Evolutionary conservation across 2,329 filamentous ascomycete genomes (phyloP).

Genomic region (Penicillium sp.): DNA sequence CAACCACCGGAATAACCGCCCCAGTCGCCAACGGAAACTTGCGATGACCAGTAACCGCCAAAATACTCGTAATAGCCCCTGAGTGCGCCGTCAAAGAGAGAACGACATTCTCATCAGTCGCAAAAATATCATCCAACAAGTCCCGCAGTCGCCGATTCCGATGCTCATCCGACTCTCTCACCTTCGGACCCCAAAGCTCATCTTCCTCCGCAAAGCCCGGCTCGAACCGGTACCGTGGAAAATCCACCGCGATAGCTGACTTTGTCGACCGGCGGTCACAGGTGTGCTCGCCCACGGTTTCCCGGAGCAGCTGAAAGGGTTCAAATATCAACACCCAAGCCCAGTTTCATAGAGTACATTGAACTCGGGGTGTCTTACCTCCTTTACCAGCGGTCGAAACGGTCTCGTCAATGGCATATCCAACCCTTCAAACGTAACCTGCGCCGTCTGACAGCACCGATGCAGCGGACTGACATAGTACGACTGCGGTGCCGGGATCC

Average conservation of each 20-base stretch:
- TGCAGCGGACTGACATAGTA: constrained; percentile 62
- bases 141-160: constrained; percentile 50
- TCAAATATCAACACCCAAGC: neutral
- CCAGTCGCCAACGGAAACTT: constrained; percentile 53
- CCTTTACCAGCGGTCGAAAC: constrained; percentile 60
- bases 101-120: constrained; percentile 48
- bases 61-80: constrained; percentile 58
- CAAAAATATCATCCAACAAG: constrained; percentile 58
- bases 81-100: constrained; percentile 62
- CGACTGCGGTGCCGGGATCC: constrained; percentile 55
- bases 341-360: neutral
- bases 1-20: constrained; percentile 54
- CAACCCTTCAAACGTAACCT: constrained; percentile 55
- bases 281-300: constrained; percentile 63
- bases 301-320: constrained; percentile 52
- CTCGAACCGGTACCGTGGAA: constrained; percentile 56
- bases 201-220: constrained; percentile 57
- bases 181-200: constrained; percentile 52
- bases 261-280: constrained; percentile 59
- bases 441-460: constrained; percentile 60
- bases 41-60: constrained; percentile 51
- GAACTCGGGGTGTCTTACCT: constrained; percentile 38
- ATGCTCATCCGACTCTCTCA: constrained; percentile 52
- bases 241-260: constrained; percentile 51
- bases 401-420: constrained; percentile 47